phyloP scores from a whole-genome alignment of 768 basidiomycete genomes.

The Boletus subcaerulescens region DNA sequence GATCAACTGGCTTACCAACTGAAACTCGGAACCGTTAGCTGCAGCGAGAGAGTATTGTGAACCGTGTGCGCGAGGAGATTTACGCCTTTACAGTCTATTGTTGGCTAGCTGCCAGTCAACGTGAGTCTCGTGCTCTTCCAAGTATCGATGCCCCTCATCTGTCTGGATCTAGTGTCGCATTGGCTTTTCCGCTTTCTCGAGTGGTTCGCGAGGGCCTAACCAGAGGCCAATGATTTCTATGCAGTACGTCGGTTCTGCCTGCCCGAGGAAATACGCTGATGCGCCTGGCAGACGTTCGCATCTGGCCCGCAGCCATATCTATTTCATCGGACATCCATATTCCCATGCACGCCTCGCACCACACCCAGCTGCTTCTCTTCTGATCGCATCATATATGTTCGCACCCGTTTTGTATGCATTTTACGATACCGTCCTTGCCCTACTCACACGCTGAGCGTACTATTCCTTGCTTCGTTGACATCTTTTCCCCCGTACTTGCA shows the following conservation, averaged over 20 bases:
- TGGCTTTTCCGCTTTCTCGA: conserved; percentile 24
- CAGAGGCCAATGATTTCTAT: conserved; percentile 8
- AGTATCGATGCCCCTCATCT: not conserved
- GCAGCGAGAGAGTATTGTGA: conserved; percentile 6
- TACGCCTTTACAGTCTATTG: conserved; percentile 18
- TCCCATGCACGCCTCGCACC: conserved; percentile 22
- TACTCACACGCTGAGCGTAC: conserved; percentile 3
- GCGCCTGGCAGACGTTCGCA: not conserved
- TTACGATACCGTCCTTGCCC: conserved; percentile 10
- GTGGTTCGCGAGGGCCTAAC: conserved; percentile 26
- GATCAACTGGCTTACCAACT: conserved; percentile 19
- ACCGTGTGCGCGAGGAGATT: conserved; percentile 5
- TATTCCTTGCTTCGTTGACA: not conserved
- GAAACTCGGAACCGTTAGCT: conserved; percentile 21
- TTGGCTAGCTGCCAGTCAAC: conserved; percentile 22
- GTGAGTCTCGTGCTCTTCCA: conserved; percentile 11
- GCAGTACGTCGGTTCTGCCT: conserved; percentile 6
- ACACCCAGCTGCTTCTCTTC: conserved; percentile 14
- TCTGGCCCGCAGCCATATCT: conserved; percentile 15
- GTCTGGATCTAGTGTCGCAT: conserved; percentile 15
- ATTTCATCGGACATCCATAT: conserved; percentile 15
- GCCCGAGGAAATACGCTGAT: conserved; percentile 2
- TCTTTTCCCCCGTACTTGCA: not conserved
- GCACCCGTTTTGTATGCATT: conserved; percentile 10
- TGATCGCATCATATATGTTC: conserved; percentile 11